Evolutionary conservation across 768 basidiomycete species (phyloP).

Genomic region (Candolleomyces eurysporus): DNA sequence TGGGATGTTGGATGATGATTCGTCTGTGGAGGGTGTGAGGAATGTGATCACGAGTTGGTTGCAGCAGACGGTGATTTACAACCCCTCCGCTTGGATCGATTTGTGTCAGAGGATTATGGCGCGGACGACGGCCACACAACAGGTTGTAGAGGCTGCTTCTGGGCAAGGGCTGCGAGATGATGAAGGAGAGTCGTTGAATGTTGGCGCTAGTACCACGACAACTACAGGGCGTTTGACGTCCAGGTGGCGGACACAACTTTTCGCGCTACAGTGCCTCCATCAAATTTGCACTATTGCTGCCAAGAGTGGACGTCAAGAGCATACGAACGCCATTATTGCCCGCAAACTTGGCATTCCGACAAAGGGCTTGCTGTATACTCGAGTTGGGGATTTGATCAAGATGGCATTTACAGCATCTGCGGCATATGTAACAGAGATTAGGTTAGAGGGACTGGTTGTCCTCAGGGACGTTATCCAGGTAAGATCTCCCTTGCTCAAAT

Average conservation of each 20-base stretch:
- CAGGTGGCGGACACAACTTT: slow-evolving; percentile 95
- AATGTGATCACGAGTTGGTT: slow-evolving; percentile 95
- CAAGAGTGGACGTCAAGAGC: slow-evolving; percentile 73
- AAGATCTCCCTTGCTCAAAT: neutral
- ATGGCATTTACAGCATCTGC: slow-evolving; percentile 99
- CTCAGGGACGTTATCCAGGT: slow-evolving; percentile 92
- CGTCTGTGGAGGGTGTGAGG: slow-evolving; percentile 88
- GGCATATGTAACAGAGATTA: slow-evolving; percentile 93
- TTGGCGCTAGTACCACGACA: slow-evolving; percentile 39
- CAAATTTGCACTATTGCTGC: slow-evolving; percentile 78
- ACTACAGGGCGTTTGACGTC: slow-evolving; percentile 56
- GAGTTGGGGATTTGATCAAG: slow-evolving; percentile 90
- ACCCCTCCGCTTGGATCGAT: slow-evolving; percentile 98
- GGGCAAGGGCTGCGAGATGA: slow-evolving; percentile 67
- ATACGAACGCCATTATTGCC: slow-evolving; percentile 77
- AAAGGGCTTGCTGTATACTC: slow-evolving; percentile 67
- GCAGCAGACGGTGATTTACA: slow-evolving; percentile 87
- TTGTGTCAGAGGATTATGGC: slow-evolving; percentile 97
- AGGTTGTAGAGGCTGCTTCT: slow-evolving; percentile 62
- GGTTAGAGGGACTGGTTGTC: slow-evolving; percentile 86
- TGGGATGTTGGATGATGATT: slow-evolving; percentile 92
- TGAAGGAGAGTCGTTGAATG: slow-evolving; percentile 88
- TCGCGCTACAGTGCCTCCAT: slow-evolving; percentile 90
- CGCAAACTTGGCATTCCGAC: slow-evolving; percentile 54
- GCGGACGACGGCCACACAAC: slow-evolving; percentile 82